Conservation (phyloP, 345 rosid species). For the Salix udensis region DNA sequence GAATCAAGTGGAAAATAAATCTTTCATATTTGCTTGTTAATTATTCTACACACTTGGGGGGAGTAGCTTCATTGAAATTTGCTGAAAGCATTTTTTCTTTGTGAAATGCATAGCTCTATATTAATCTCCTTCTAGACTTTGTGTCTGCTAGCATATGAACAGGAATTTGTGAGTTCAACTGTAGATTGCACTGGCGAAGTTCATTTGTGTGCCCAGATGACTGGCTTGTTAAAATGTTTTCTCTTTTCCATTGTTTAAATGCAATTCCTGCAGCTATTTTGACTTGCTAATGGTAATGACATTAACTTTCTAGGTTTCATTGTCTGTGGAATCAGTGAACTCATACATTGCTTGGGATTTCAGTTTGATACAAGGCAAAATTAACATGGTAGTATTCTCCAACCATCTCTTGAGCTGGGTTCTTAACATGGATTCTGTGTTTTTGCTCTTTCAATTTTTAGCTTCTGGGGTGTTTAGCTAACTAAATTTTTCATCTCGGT, state of each 20-base stretch:
- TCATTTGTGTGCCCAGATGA: background rate
- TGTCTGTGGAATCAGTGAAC: slow-evolving; percentile 79
- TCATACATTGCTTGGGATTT: slow-evolving; percentile 98
- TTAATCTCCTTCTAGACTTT: background rate
- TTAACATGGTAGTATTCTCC: slow-evolving; percentile 56
- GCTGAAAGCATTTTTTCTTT: background rate
- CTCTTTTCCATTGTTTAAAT: background rate
- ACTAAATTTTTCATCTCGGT: background rate
- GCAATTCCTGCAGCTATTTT: background rate
- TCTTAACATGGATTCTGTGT: background rate
- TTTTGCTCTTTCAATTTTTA: background rate
- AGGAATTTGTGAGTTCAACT: background rate
- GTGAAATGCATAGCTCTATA: background rate
- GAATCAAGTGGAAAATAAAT: background rate
- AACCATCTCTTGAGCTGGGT: slow-evolving; percentile 12
- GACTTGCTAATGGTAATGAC: background rate
- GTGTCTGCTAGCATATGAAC: background rate
- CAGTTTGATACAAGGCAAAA: slow-evolving; percentile 74
- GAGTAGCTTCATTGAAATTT: background rate
- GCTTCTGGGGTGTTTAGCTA: background rate
- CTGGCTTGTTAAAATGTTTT: background rate
- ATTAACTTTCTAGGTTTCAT: slow-evolving; percentile 50
- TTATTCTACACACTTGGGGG: background rate
- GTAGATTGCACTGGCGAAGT: background rate
- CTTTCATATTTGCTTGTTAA: background rate